Percentiles rank a stretch among this genome's conserved stretches.
Conservation (phyloP, 2,329 filamentous ascomycete species). For the Diaporthe sp. region DNA sequence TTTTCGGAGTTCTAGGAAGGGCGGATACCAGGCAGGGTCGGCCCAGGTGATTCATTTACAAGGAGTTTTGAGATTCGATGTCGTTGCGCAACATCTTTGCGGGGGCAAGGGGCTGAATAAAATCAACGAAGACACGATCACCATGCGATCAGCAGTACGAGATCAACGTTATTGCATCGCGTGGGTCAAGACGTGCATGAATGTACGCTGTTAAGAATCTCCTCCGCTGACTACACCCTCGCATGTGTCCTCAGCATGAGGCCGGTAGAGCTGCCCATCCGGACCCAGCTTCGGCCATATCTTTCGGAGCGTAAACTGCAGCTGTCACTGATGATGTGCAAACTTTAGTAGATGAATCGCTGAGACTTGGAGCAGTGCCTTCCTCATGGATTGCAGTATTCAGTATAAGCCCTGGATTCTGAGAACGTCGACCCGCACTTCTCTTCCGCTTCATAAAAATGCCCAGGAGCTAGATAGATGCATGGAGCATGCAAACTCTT, state of each 20-base stretch:
- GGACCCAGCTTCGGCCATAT: background rate
- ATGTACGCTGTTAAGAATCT: background rate
- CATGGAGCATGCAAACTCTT: background rate
- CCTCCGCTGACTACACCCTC: background rate
- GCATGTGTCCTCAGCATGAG: background rate
- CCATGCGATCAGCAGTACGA: background rate
- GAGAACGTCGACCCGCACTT: background rate
- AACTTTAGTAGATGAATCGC: background rate
- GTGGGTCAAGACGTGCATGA: background rate
- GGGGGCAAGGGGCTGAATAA: background rate
- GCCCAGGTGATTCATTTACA: slow-evolving; percentile 35
- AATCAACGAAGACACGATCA: slow-evolving; percentile 17
- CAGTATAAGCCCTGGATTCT: too few relatives aligned
- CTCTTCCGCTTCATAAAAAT: background rate
- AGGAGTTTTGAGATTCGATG: slow-evolving; percentile 38
- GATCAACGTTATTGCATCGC: background rate
- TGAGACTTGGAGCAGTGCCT: background rate
- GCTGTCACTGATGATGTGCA: background rate
- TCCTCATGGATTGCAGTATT: background rate
- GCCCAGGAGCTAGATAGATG: background rate
- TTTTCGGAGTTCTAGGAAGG: slow-evolving; percentile 39
- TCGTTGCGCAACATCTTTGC: slow-evolving; percentile 25
- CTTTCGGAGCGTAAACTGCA: background rate
- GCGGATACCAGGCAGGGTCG: slow-evolving; percentile 35
- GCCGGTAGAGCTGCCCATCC: background rate